Evolutionary conservation across 345 rosid genomes (phyloP).

Genomic region (Arabis alpina): DNA sequence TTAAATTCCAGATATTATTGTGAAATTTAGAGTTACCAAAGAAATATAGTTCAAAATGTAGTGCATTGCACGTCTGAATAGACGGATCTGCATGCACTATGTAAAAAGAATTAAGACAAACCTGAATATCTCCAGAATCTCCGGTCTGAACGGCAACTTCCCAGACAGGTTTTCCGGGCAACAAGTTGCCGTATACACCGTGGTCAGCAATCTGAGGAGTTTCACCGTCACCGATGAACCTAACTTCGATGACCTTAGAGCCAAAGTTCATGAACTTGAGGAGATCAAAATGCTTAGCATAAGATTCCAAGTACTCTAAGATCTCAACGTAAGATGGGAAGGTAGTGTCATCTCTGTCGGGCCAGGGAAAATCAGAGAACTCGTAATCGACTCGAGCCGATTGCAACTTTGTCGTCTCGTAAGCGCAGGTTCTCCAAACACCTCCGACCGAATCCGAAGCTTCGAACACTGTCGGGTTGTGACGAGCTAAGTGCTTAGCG

Average conservation of each 20-base stretch:
- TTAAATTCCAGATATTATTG: not conserved
- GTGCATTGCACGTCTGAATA: not conserved
- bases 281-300: constrained; percentile 72
- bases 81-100: constrained; percentile 18
- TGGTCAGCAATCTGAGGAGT: constrained; percentile 20
- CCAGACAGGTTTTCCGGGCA: constrained; percentile 77
- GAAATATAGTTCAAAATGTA: not conserved
- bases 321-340: constrained; percentile 75
- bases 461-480: constrained; percentile 76
- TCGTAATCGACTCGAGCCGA: constrained; percentile 71
- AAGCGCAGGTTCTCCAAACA: constrained; percentile 87
- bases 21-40: not conserved
- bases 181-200: constrained; percentile 45
- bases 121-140: constrained; percentile 64
- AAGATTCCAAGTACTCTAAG: constrained; percentile 71
- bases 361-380: constrained; percentile 93
- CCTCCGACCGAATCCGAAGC: constrained; percentile 82
- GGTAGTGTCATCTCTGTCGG: constrained; percentile 61
- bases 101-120: constrained; percentile 22
- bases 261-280: constrained; percentile 62
- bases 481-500: constrained; percentile 68
- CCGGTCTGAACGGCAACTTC: constrained; percentile 71
- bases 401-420: constrained; percentile 77
- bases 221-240: constrained; percentile 53
- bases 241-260: constrained; percentile 72